Conservation (phyloP, 116 monocot genomes). For the Zostera marina region DNA sequence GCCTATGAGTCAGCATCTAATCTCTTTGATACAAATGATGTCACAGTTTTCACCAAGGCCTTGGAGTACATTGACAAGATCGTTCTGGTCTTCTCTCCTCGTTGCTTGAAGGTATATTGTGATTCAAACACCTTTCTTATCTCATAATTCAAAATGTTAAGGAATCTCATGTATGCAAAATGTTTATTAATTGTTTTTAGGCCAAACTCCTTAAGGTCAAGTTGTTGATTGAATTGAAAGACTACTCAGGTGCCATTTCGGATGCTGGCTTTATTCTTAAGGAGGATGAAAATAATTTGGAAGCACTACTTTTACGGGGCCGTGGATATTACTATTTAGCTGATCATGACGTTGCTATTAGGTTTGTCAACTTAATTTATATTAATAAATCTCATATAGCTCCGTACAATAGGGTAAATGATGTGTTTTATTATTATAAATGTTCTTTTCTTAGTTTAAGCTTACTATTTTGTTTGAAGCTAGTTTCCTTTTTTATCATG, state of each 20-base stretch:
- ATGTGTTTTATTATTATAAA: neutral
- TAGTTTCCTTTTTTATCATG: neutral
- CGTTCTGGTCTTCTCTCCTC: slow-evolving; percentile 82
- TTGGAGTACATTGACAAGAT: slow-evolving; percentile 80
- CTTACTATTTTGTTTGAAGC: neutral
- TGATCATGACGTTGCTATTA: slow-evolving; percentile 88
- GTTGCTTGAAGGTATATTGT: slow-evolving; percentile 60
- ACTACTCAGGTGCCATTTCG: slow-evolving; percentile 70
- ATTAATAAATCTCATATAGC: neutral
- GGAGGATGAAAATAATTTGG: slow-evolving; percentile 81
- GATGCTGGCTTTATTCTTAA: slow-evolving; percentile 88
- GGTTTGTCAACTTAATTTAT: slow-evolving; percentile 22
- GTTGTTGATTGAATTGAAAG: slow-evolving; percentile 66
- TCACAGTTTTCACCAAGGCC: slow-evolving; percentile 40
- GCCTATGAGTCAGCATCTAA: slow-evolving; percentile 60
- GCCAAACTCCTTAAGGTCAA: slow-evolving; percentile 78
- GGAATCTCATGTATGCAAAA: slow-evolving; percentile 2
- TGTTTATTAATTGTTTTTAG: slow-evolving; percentile 20
- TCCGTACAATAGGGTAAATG: neutral
- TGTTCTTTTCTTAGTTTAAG: neutral
- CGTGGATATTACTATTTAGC: slow-evolving; percentile 91
- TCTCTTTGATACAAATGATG: slow-evolving; percentile 57
- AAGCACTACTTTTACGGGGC: slow-evolving; percentile 75
- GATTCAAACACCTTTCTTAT: neutral
- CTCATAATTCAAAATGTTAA: neutral